Conservation (phyloP, 2,329 filamentous ascomycete species). For the Aspergillus nomiae region DNA sequence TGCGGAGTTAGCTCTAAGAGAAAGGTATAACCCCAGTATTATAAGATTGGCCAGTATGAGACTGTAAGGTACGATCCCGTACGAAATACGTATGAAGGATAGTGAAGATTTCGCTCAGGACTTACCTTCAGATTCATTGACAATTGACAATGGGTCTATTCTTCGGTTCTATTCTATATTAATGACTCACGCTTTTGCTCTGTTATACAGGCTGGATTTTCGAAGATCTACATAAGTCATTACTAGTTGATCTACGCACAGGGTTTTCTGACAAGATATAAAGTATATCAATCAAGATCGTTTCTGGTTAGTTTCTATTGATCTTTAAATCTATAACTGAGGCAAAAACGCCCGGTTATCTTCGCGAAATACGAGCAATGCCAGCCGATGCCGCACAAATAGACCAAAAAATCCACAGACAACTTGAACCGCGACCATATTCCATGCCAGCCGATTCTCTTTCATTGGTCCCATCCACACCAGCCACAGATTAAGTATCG, state of each 20-base stretch:
- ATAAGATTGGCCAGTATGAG: neutral
- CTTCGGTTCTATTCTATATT: neutral
- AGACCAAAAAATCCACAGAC: slow-evolving; percentile 77
- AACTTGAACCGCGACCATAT: slow-evolving; percentile 78
- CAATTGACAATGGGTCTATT: neutral
- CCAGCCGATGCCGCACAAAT: slow-evolving; percentile 81
- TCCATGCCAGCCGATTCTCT: slow-evolving; percentile 79
- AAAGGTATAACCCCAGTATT: neutral
- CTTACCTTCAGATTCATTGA: neutral
- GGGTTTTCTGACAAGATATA: neutral
- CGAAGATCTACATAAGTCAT: neutral
- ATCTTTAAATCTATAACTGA: neutral
- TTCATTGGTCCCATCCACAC: slow-evolving; percentile 91
- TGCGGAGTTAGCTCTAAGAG: neutral
- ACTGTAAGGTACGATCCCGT: neutral
- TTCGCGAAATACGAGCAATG: slow-evolving; percentile 82
- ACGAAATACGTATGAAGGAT: neutral
- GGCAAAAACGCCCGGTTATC: slow-evolving; percentile 64
- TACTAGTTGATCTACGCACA: neutral
- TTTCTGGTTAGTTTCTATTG: neutral
- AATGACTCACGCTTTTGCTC: neutral
- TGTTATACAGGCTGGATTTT: neutral
- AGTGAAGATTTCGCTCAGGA: neutral
- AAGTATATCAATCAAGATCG: neutral
- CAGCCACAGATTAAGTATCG: slow-evolving; percentile 92